Conservation (phyloP, 169 alveolate genomes). For the Babesia bovis region DNA sequence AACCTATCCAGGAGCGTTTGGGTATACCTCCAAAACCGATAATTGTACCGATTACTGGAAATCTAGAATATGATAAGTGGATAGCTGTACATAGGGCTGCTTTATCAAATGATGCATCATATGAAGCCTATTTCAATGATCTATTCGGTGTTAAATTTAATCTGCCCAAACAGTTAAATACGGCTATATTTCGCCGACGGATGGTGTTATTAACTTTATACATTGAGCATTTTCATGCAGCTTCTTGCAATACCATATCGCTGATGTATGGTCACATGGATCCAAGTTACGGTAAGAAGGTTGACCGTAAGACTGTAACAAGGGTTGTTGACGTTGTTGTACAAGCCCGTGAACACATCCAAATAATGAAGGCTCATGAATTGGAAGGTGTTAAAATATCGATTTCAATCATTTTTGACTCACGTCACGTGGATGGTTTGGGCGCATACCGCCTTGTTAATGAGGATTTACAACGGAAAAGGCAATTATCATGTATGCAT, state of each 20-base stretch:
- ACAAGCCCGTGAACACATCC: not conserved
- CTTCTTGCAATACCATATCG: slow-evolving; percentile 32
- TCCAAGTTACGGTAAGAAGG: slow-evolving; percentile 4
- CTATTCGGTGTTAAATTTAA: slow-evolving; percentile 18
- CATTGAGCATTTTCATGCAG: slow-evolving; percentile 51
- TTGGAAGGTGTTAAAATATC: slow-evolving; percentile 29
- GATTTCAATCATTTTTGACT: slow-evolving; percentile 36
- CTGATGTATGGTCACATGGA: slow-evolving; percentile 39
- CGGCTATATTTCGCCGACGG: slow-evolving; percentile 44
- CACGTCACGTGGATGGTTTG: slow-evolving; percentile 17
- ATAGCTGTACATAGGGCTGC: not conserved
- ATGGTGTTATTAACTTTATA: slow-evolving; percentile 48
- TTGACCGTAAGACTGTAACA: slow-evolving; percentile 53
- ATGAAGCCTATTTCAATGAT: slow-evolving; percentile 23
- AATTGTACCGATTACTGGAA: not conserved
- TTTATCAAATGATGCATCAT: slow-evolving; percentile 4
- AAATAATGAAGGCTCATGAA: slow-evolving; percentile 4
- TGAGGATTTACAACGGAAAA: slow-evolving; percentile 14
- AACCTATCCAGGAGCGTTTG: not conserved
- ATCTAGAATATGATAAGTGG: slow-evolving; percentile 13
- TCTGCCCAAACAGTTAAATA: slow-evolving; percentile 33
- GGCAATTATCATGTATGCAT: slow-evolving; percentile 17
- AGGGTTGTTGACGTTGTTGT: slow-evolving; percentile 20
- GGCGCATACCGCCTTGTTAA: slow-evolving; percentile 42
- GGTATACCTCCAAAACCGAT: not conserved